Evolutionary conservation across 2,329 filamentous ascomycete genomes (phyloP).

Genomic region (Ceratocystis ficicola): DNA sequence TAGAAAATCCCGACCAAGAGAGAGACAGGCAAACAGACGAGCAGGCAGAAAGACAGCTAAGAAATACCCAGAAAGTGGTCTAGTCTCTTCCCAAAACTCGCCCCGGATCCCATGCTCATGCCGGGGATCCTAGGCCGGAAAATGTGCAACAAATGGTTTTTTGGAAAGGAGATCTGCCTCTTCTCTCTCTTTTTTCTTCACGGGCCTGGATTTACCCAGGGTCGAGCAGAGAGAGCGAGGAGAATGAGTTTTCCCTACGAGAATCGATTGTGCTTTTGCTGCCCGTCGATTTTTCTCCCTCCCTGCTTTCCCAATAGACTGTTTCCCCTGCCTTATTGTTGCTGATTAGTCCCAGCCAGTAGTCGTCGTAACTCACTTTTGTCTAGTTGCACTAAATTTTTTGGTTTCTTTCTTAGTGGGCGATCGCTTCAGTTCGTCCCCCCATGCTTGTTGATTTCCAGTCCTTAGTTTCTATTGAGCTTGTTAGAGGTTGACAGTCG

Average conservation of each 20-base stretch:
- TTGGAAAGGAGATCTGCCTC: not conserved
- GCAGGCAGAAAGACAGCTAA: not conserved
- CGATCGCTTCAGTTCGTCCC: not conserved
- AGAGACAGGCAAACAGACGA: not conserved
- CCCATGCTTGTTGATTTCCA: not conserved
- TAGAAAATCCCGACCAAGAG: not conserved
- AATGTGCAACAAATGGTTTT: not conserved
- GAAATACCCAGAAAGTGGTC: not conserved
- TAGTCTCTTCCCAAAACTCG: not conserved
- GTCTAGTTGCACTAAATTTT: too few species aligned
- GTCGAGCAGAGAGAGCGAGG: not conserved
- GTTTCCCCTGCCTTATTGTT: not conserved
- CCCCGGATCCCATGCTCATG: not conserved
- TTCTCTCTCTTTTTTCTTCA: not conserved
- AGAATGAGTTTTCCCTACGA: too few species aligned
- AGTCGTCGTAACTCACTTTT: too few species aligned
- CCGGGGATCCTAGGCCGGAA: conserved; percentile 5
- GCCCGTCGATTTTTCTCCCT: not conserved
- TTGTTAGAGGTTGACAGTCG: conserved; percentile 2
- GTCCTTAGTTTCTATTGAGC: not conserved
- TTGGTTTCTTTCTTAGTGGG: too few species aligned
- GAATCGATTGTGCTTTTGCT: not conserved
- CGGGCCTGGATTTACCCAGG: not conserved
- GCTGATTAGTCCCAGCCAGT: not conserved
- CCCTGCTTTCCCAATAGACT: not conserved